These are phyloP conservation scores for Thalassiosira sp. DNA, from an alignment of 352 stramenopile species.

Conservation along the genomic window DNA sequence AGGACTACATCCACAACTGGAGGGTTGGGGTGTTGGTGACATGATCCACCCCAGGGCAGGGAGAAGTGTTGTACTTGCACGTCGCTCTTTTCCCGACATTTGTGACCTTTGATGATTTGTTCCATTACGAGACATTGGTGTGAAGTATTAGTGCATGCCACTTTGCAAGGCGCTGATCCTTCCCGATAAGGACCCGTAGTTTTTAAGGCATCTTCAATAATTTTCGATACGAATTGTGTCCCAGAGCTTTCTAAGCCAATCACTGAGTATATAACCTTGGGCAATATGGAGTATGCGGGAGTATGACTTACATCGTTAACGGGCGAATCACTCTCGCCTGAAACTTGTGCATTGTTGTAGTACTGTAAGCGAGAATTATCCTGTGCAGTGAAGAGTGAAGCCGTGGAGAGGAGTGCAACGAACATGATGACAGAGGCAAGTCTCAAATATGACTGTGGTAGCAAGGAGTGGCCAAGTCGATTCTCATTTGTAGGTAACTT, in stretches of 20 bases:
- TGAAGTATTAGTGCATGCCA: conserved; percentile 4
- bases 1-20: conserved; percentile 33
- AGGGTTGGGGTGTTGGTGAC: conserved; percentile 8
- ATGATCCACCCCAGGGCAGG: conserved; percentile 25
- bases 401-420: background rate
- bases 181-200: conserved; percentile 5
- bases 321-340: background rate
- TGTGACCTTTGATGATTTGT: background rate
- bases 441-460: background rate
- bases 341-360: background rate
- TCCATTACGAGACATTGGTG: conserved; percentile 1
- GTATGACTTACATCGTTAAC: background rate
- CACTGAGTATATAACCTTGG: conserved; percentile 33
- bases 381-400: background rate
- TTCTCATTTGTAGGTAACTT: background rate
- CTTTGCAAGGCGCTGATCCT: conserved; percentile 19
- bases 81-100: conserved; percentile 14
- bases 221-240: conserved; percentile 29
- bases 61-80: conserved; percentile 48
- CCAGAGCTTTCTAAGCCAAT: conserved; percentile 43
- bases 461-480: background rate
- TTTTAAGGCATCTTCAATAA: conserved; percentile 26
- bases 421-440: background rate
- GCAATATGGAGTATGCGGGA: conserved; percentile 26
- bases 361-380: background rate